Conservation (phyloP, 192 early-diverging fungal species). For the Coemansia sp. region DNA sequence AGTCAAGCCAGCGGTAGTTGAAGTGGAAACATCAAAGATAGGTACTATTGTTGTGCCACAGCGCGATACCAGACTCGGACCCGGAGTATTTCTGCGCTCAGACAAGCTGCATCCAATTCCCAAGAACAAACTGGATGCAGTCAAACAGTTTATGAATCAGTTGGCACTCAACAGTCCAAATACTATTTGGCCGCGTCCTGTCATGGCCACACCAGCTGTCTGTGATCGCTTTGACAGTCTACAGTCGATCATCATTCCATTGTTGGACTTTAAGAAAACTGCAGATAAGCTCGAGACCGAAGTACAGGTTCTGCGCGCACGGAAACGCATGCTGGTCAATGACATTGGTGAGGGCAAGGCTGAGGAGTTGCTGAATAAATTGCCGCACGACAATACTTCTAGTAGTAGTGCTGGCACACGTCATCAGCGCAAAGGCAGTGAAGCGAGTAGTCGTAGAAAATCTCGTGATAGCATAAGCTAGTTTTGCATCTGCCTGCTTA, state of each 20-base stretch:
- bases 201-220: slow-evolving; percentile 80
- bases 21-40: slow-evolving; percentile 26
- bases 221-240: slow-evolving; percentile 79
- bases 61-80: slow-evolving; percentile 46
- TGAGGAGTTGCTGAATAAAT: slow-evolving; percentile 24
- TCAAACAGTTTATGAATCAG: slow-evolving; percentile 51
- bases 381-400: slow-evolving; percentile 19
- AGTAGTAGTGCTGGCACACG: not conserved
- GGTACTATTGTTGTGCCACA: slow-evolving; percentile 31
- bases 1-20: slow-evolving; percentile 25
- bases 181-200: slow-evolving; percentile 64
- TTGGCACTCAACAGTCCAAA: slow-evolving; percentile 44
- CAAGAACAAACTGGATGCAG: slow-evolving; percentile 51
- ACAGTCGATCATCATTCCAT: slow-evolving; percentile 66
- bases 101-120: slow-evolving; percentile 52
- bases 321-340: slow-evolving; percentile 42
- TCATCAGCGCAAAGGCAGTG: slow-evolving; percentile 51
- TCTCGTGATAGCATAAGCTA: slow-evolving; percentile 7
- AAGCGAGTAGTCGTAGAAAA: slow-evolving; percentile 42
- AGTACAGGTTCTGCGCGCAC: slow-evolving; percentile 53
- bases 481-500: not conserved
- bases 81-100: slow-evolving; percentile 52
- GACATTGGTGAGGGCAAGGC: slow-evolving; percentile 38
- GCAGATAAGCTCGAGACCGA: slow-evolving; percentile 82
- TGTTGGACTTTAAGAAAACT: slow-evolving; percentile 81